Conservation (phyloP, 257 asterid genomes). For the Fraxinus americana region DNA sequence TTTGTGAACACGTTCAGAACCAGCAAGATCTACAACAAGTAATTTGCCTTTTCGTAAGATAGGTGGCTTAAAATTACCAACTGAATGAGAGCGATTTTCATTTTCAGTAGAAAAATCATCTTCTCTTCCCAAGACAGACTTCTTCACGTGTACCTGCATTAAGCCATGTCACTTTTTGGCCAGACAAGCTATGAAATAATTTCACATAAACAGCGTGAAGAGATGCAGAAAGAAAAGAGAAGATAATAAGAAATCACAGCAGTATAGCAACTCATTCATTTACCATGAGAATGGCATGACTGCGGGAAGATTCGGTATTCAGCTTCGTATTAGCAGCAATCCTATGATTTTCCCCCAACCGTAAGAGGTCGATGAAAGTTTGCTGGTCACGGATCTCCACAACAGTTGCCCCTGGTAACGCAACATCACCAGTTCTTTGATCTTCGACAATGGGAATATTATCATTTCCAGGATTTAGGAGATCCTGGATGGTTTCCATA, state of each 20-base stretch:
- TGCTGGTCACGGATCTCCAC: slow-evolving; percentile 85
- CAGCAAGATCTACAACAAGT: slow-evolving; percentile 98
- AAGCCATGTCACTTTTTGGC: slow-evolving; percentile 31
- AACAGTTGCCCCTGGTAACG: slow-evolving; percentile 92
- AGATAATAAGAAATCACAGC: not conserved
- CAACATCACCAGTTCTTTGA: slow-evolving; percentile 92
- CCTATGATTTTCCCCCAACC: slow-evolving; percentile 96
- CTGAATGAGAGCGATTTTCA: slow-evolving; percentile 56
- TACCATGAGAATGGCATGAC: slow-evolving; percentile 99
- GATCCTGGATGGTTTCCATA: slow-evolving; percentile 96
- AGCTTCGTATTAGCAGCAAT: slow-evolving; percentile 96
- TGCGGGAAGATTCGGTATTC: slow-evolving; percentile 98
- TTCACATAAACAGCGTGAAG: slow-evolving; percentile 8
- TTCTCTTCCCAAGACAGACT: slow-evolving; percentile 63
- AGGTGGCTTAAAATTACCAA: slow-evolving; percentile 72
- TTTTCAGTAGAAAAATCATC: slow-evolving; percentile 58
- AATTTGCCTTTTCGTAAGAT: slow-evolving; percentile 88
- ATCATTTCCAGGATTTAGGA: slow-evolving; percentile 88
- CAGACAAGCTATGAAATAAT: slow-evolving; percentile 6
- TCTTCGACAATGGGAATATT: slow-evolving; percentile 96
- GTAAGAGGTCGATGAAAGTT: slow-evolving; percentile 82
- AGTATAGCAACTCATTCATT: slow-evolving; percentile 21
- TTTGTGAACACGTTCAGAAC: slow-evolving; percentile 95
- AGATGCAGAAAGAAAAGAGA: not conserved
- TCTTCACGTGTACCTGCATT: slow-evolving; percentile 85